phyloP scores from a whole-genome alignment of 2,329 filamentous ascomycete species.

The Fusarium incarnatum region DNA sequence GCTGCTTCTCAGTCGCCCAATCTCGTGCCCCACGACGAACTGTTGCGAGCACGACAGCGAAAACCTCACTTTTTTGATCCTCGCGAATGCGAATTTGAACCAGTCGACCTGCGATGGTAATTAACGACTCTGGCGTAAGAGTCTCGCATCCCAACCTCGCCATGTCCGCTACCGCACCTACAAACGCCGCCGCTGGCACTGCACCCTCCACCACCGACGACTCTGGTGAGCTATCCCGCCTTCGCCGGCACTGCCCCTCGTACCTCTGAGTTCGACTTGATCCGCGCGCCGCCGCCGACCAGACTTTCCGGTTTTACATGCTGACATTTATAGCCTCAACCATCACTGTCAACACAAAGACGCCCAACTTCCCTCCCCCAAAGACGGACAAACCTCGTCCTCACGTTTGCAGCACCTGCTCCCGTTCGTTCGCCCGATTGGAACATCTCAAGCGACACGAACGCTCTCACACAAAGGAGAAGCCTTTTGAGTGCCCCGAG shows the following conservation, averaged over 20 bases:
- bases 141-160: conserved; percentile 52
- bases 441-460: conserved; percentile 98
- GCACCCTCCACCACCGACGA: conserved; percentile 51
- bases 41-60: conserved; percentile 24
- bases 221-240: conserved; percentile 54
- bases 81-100: conserved; percentile 23
- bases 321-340: conserved; percentile 58
- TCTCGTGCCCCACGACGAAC: conserved; percentile 45
- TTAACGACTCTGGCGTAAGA: conserved; percentile 55
- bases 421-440: conserved; percentile 90
- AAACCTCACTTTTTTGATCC: conserved; percentile 6
- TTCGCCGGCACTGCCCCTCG: conserved; percentile 51
- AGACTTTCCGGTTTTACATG: conserved; percentile 40
- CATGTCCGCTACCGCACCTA: conserved; percentile 53
- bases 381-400: conserved; percentile 98
- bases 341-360: conserved; percentile 64
- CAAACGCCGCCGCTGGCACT: conserved; percentile 47
- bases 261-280: conserved; percentile 45
- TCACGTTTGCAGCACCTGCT: conserved; percentile 92
- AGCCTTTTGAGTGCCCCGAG: conserved; percentile 97
- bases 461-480: conserved; percentile 98
- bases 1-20: conserved; percentile 38
- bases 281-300: conserved; percentile 37
- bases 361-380: conserved; percentile 74
- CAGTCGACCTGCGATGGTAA: conserved; percentile 51